Base-by-base conservation (phyloP, 176 grass and related monocot species). In the Typha latifolia region DNA sequence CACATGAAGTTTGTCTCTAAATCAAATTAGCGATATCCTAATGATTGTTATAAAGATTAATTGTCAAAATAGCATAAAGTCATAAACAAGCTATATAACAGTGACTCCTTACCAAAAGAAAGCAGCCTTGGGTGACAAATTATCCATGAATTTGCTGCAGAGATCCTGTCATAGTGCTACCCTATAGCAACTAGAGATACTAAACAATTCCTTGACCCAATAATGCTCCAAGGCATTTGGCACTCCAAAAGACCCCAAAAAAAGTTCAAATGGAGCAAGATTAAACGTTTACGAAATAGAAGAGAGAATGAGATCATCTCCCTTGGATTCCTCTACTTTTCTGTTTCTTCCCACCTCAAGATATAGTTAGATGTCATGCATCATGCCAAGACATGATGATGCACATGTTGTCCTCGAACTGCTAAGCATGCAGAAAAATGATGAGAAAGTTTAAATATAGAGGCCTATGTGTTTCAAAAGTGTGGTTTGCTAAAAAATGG, bases 71-170 rank as follows among this genome's bases (percentile, higher is more conserved):
- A 19, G 76, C n/a, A n/a, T n/a, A n/a, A n/a, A n/a, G n/a, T n/a
- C 19, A 47, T 49, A 74, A 61, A 66, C 64, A 79, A 72, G 62
- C 29, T 66, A 81, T 75, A 79, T 76, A 64, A 62, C 70, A 66
- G 74, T 49, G 71, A 73, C 86, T 85, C 81, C 84, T 83, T 83
- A 82, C 86, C 77, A 82, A 79, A 64, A 69, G 37, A 82, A 85
- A 76, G 73, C 63, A 66, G 73, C 29, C 68, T 72, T 29, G 72
- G 74, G 51, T 72, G 71, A 84, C 27, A 72, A 62, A 75, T 79
- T 65, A 81, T 82, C 21, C 51, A 78, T 79, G 79, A 85, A 79
- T 57, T 78, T 85, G 84, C 79, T 55, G 75, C 69, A 76, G 72
- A 79, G 79, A 73, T 70, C 29, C 63, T 82, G 61, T 49, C 75